phyloP scores from a whole-genome alignment of 768 basidiomycete species.

The Naganishia antarctica region DNA sequence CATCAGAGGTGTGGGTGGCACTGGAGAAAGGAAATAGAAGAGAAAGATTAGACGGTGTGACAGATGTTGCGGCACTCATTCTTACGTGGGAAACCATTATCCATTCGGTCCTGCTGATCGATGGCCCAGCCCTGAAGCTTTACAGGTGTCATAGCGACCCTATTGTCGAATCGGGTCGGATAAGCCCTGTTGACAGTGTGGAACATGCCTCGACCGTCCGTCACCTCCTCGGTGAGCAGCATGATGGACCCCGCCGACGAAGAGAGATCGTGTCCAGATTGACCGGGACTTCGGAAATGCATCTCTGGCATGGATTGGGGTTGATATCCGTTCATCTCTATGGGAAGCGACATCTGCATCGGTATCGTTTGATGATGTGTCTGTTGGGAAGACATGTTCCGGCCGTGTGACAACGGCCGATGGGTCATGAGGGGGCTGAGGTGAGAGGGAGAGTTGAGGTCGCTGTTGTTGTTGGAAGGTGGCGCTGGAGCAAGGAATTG shows the following conservation, averaged over 20 bases:
- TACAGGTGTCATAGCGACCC: background rate
- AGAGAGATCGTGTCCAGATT: background rate
- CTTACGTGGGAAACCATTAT: background rate
- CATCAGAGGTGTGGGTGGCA: background rate
- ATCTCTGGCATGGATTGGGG: background rate
- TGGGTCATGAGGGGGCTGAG: background rate
- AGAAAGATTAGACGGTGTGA: too few relatives aligned
- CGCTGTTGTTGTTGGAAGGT: background rate
- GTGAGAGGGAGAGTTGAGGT: background rate
- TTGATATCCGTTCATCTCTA: background rate
- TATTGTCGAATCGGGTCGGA: background rate
- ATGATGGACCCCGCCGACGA: background rate
- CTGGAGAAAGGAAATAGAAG: background rate
- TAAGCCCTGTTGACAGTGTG: background rate
- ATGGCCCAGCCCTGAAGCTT: background rate
- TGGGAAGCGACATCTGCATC: background rate
- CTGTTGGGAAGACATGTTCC: background rate
- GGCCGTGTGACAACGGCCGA: conserved; percentile 7
- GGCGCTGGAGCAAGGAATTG: background rate
- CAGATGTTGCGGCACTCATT: too few relatives aligned
- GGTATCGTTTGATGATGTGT: background rate
- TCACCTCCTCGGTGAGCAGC: background rate
- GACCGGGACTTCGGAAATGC: background rate
- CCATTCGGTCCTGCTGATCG: background rate
- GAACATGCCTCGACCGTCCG: background rate